Percentiles rank a stretch among this genome's conserved stretches.
phyloP scores from a whole-genome alignment of 2,329 filamentous ascomycete species.

The Sarocladium kiliense region DNA sequence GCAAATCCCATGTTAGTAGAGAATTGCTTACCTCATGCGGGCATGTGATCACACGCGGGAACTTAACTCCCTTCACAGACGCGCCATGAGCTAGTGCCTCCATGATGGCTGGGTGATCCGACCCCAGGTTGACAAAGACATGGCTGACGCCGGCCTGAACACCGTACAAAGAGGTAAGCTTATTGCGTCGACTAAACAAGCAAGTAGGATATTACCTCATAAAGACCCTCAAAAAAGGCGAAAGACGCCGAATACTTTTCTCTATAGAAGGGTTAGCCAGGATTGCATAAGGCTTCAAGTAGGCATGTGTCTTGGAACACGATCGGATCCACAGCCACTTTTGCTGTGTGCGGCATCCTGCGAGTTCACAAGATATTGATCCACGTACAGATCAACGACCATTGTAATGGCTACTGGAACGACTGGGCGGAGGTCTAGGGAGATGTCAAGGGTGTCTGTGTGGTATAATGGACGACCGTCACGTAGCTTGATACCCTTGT shows the following conservation, averaged over 20 bases:
- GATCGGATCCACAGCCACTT: too few relatives aligned
- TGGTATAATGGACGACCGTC: too few relatives aligned
- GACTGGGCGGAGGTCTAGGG: neutral
- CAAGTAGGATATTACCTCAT: neutral
- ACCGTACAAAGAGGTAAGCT: too few relatives aligned
- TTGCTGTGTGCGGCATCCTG: too few relatives aligned
- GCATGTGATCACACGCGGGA: conserved; percentile 71
- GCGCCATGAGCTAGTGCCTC: conserved; percentile 77
- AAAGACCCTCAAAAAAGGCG: neutral
- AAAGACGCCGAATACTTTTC: neutral
- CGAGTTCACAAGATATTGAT: too few relatives aligned
- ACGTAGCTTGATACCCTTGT: too few relatives aligned
- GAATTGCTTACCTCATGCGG: conserved; percentile 72
- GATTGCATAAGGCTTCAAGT: too few relatives aligned
- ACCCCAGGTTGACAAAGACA: conserved; percentile 20
- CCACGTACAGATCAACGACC: neutral
- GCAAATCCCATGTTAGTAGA: too few relatives aligned
- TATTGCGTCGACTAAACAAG: neutral
- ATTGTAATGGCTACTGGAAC: neutral
- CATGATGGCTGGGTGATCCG: conserved; percentile 70
- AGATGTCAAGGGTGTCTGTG: too few relatives aligned
- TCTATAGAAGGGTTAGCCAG: neutral
- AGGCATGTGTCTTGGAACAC: too few relatives aligned
- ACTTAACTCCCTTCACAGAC: conserved; percentile 58
- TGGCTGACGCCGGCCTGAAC: neutral